Evolutionary conservation across 305 asterid genomes (phyloP).

Genomic region (Fraxinus dipetala): DNA sequence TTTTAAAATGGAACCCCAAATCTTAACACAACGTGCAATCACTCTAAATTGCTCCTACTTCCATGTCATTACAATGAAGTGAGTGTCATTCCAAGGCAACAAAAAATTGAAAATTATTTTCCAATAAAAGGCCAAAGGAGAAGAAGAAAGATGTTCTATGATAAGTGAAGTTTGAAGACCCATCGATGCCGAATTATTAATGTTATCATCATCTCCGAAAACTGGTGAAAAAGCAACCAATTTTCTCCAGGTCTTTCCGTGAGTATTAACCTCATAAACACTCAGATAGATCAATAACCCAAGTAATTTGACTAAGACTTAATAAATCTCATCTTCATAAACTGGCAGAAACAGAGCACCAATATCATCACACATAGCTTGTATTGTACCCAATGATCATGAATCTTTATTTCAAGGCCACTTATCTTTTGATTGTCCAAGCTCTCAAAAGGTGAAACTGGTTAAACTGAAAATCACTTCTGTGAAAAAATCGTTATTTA

Average conservation of each 20-base stretch:
- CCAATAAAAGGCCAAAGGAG: background rate
- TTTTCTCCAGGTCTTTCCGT: background rate
- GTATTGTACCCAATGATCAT: background rate
- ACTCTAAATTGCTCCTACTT: background rate
- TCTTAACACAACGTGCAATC: background rate
- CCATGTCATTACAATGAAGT: background rate
- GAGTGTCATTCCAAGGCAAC: background rate
- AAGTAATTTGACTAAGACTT: background rate
- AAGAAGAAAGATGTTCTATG: background rate
- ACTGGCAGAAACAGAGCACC: background rate
- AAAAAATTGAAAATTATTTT: background rate
- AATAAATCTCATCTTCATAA: background rate
- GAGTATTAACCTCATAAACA: background rate
- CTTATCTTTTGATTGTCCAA: background rate
- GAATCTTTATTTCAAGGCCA: background rate
- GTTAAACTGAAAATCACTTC: background rate
- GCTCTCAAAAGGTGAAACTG: background rate
- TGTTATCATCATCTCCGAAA: background rate
- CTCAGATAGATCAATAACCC: background rate
- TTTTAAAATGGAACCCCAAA: too few relatives aligned
- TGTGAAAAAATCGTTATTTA: background rate
- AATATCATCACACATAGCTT: background rate
- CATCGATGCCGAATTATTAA: background rate
- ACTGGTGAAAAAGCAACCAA: background rate
- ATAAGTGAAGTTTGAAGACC: background rate